Evolutionary conservation across 2,329 filamentous ascomycete genomes (phyloP).

Genomic region (Onygenales sp.): DNA sequence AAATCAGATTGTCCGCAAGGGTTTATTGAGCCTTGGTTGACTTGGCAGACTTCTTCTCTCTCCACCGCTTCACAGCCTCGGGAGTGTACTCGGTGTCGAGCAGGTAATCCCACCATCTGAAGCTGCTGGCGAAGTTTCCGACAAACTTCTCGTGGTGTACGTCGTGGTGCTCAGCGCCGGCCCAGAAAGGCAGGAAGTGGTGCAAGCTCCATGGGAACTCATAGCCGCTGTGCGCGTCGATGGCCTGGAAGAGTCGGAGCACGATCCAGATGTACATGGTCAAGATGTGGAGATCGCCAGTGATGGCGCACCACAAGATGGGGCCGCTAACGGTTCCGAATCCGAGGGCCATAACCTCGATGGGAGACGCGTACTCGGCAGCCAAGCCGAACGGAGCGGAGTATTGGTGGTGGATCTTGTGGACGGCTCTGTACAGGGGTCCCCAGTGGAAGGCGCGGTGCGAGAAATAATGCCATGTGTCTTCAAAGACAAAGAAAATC

Average conservation of each 20-base stretch:
- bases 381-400: slow-evolving; percentile 93
- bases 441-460: slow-evolving; percentile 91
- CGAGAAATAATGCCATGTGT: slow-evolving; percentile 97
- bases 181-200: slow-evolving; percentile 96
- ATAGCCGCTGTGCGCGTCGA: slow-evolving; percentile 95
- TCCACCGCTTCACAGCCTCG: slow-evolving; percentile 73
- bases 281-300: slow-evolving; percentile 80
- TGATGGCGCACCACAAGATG: slow-evolving; percentile 73
- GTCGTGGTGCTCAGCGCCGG: slow-evolving; percentile 92
- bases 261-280: slow-evolving; percentile 98
- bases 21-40: slow-evolving; percentile 9
- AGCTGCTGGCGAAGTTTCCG: slow-evolving; percentile 94
- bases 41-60: slow-evolving; percentile 44
- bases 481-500: slow-evolving; percentile 91
- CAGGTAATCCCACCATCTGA: slow-evolving; percentile 96
- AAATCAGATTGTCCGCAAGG: background rate
- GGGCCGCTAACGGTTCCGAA: slow-evolving; percentile 75
- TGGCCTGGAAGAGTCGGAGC: slow-evolving; percentile 88
- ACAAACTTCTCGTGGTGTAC: slow-evolving; percentile 97
- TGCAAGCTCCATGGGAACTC: slow-evolving; percentile 97
- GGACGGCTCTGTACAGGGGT: slow-evolving; percentile 88
- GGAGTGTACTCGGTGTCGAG: slow-evolving; percentile 89
- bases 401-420: slow-evolving; percentile 99
- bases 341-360: slow-evolving; percentile 91
- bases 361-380: slow-evolving; percentile 93